Base-by-base conservation (phyloP, 306 rosid genomes). In the Sicyos baderoa region DNA sequence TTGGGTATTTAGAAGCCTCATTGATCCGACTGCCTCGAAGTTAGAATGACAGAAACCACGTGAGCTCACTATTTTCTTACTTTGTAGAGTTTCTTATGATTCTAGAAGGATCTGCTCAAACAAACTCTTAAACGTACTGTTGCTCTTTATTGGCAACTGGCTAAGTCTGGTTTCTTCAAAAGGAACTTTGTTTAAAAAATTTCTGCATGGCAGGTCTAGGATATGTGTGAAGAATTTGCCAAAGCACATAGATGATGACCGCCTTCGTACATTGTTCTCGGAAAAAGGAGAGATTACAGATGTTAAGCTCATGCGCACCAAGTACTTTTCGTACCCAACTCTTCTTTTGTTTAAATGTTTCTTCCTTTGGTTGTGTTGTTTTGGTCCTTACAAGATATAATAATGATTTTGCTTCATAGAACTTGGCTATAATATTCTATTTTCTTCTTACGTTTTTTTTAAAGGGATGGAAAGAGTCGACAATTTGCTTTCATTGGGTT, bases 191-290 rank as follows among this genome's bases (percentile, higher is more conserved):
- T n/a, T 53, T 18, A 18, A 18, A 60, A 35, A 53, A 29, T 16
- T 73, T 63, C 18, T 59, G 40, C 11, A 4, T 61, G 3, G 29
- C 81, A 90, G 97, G 97, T 88, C 99, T 3, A 84, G 97, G 72
- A 82, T 93, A 58, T 83, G 86, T 58, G 99, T 93, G 76, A 93
- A 93, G 80, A 90, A 86, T 80, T 74, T 90, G 58, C 96, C 97
- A 0, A 88, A 86, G 69, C 48, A 85, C 58, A 82, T 72, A 37
- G 71, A 22, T 0, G 99, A 89, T 61, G 86, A 85, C 59, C 82
- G 79, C 17, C 87, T 89, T 10, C 81, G 80, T 54, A 85, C 88
- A 9, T 21, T 79, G 9, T 93, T 89, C 76, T 88, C 94, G 27
- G 73, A 74, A 82, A 88, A 86, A 74, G 98, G 98, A 74, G 91